Evolutionary conservation across 306 rosid species (phyloP), one percentile per base, ranked within the genome.

Genomic region (Citrullus amarus): DNA sequence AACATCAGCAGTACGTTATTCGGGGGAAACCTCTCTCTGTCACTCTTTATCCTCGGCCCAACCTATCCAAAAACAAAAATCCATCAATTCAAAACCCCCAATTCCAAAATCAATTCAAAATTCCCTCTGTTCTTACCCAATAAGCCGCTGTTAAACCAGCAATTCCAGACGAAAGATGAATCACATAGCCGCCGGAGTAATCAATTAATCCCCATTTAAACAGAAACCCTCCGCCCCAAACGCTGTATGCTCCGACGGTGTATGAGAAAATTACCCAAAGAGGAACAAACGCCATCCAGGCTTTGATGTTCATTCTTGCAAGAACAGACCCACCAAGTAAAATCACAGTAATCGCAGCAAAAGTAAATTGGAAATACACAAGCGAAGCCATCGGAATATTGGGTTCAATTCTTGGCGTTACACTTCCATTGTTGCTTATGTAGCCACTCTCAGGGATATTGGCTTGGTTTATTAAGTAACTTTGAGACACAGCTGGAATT

Each of bases 201-300:
- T 93, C 96, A 12, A 93, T 93, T 7, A 91, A 96, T 18, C 97
- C 98, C 98, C 97, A 93, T 0, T 85, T 93, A 36, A 88, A 91
- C 22, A 93, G 89, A 81, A 93, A 93, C 3, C 97, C 98, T 18
- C 96, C 98, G 63, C 98, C 98, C 98, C 98, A 93, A 0, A 93
- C 82, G 18, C 92, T 87, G 72, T 83, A 93, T 5, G 97, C 97
- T 3, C 98, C 98, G 28, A 93, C 97, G 16, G 98, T 93, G 83
- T 91, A 93, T 0, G 97, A 91, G 56, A 93, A 91, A 30, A 90
- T 70, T 0, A 93, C 85, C 98, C 98, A 93, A 36, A 93, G 93
- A 68, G 98, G 98, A 15, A 93, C 97, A 80, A 93, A 93, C 44
- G 96, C 97, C 97, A 93, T 93, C 98, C 98, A 93, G 13, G 98